Conservation (phyloP, 176 grass and related monocot genomes). For the Avena insularis region DNA sequence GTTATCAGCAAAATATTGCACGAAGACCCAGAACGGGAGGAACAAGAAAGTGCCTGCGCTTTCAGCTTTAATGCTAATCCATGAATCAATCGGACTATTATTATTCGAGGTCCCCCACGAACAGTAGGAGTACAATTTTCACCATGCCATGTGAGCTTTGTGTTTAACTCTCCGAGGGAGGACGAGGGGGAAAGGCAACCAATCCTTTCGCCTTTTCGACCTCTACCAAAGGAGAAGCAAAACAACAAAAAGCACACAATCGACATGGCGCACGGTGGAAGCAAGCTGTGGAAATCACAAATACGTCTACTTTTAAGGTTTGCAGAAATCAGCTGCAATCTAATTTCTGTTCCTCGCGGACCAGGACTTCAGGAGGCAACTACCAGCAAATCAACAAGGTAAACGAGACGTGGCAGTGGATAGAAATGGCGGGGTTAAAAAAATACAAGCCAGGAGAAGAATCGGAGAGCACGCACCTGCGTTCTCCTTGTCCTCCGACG, state of each 20-base stretch:
- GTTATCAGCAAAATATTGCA: constrained; percentile 39
- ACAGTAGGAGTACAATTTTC: constrained; percentile 17
- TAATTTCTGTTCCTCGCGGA: background rate
- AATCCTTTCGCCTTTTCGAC: constrained; percentile 44
- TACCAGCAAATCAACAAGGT: background rate
- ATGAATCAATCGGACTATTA: constrained; percentile 42
- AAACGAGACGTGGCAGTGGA: background rate
- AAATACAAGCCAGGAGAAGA: background rate
- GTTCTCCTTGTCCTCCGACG: background rate
- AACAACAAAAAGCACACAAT: constrained; percentile 34
- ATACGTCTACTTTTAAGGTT: background rate
- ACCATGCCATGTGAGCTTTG: constrained; percentile 42
- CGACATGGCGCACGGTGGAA: background rate
- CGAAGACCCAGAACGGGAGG: background rate
- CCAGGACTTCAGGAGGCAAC: background rate
- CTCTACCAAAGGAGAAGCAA: constrained; percentile 12
- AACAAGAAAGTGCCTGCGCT: constrained; percentile 49
- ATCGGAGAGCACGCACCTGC: constrained; percentile 21
- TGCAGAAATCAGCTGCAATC: background rate
- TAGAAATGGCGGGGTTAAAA: background rate
- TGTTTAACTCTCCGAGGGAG: background rate
- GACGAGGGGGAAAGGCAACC: constrained; percentile 21
- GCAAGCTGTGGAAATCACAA: background rate
- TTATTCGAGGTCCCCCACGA: constrained; percentile 35
- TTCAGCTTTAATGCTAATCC: constrained; percentile 48